A percentile compares a stretch with the other conserved stretches of the same genome.
phyloP scores from a whole-genome alignment of 129 eudicot species.

The Heracleum sosnowskyi region DNA sequence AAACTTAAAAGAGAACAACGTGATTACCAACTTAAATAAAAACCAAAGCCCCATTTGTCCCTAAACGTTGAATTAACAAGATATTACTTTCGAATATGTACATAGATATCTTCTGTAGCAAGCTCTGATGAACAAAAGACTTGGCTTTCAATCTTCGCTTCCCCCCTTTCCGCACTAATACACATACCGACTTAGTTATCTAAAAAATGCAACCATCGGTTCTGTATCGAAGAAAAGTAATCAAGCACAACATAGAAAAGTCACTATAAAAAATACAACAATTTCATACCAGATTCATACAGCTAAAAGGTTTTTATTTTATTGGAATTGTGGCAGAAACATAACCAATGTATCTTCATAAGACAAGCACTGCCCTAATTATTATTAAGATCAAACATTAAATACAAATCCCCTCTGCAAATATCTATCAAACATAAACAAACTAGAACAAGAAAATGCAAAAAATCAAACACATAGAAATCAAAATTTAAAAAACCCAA shows the following conservation, averaged over 20 bases:
- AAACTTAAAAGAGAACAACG: background rate
- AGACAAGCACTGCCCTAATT: background rate
- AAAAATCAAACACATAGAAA: background rate
- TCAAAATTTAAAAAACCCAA: background rate
- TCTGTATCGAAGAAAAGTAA: background rate
- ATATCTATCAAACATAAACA: too few relatives aligned
- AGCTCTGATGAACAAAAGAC: background rate
- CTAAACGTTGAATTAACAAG: background rate
- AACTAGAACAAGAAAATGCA: background rate
- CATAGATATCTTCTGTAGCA: background rate
- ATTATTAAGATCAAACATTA: background rate
- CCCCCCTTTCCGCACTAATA: too few relatives aligned
- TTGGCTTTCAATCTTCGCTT: too few relatives aligned
- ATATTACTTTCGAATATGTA: background rate
- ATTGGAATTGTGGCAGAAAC: background rate
- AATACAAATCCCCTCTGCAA: background rate
- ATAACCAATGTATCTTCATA: background rate
- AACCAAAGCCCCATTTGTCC: background rate
- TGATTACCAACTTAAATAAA: background rate
- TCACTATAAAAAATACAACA: constrained; percentile 1
- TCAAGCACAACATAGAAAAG: constrained; percentile 9
- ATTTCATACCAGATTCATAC: background rate
- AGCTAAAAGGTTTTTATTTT: constrained; percentile 3
- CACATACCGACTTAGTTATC: background rate
- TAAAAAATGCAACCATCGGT: background rate